Conservation (phyloP, 2,329 filamentous ascomycete species). For the Aspergillus glaucus region DNA sequence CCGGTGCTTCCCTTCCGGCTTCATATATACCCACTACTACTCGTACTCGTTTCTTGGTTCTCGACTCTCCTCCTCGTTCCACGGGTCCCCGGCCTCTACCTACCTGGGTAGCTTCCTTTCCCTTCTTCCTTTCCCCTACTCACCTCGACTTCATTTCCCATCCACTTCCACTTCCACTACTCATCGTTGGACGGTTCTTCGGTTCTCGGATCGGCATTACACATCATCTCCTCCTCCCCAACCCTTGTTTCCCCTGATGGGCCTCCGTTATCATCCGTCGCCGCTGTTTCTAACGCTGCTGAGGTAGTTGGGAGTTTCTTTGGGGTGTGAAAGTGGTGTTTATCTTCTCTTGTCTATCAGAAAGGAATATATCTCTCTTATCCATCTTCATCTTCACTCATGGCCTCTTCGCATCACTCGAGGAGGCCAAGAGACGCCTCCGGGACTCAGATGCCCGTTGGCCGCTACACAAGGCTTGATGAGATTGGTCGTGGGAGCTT, state of each 20-base stretch:
- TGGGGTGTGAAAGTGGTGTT: slow-evolving; percentile 15
- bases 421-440: slow-evolving; percentile 33
- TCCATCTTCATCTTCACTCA: slow-evolving; percentile 25
- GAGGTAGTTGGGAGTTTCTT: slow-evolving; percentile 34
- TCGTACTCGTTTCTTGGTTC: too few relatives aligned
- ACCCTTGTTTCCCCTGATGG: slow-evolving; percentile 27
- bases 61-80: slow-evolving; percentile 5
- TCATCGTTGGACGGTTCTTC: background rate
- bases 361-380: too few relatives aligned
- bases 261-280: slow-evolving; percentile 20
- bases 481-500: slow-evolving; percentile 98
- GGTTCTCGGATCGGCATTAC: too few relatives aligned
- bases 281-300: slow-evolving; percentile 20
- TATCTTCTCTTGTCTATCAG: background rate
- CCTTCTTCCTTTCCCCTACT: slow-evolving; percentile 2
- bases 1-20: too few relatives aligned
- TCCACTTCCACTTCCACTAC: too few relatives aligned
- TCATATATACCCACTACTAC: too few relatives aligned
- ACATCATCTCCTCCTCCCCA: background rate
- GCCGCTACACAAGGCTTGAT: slow-evolving; percentile 73
- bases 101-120: background rate
- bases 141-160: slow-evolving; percentile 3
- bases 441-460: slow-evolving; percentile 46
- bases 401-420: slow-evolving; percentile 38
- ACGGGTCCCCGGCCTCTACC: slow-evolving; percentile 8